Conservation (phyloP, 306 rosid genomes). For the Acacia confusa region DNA sequence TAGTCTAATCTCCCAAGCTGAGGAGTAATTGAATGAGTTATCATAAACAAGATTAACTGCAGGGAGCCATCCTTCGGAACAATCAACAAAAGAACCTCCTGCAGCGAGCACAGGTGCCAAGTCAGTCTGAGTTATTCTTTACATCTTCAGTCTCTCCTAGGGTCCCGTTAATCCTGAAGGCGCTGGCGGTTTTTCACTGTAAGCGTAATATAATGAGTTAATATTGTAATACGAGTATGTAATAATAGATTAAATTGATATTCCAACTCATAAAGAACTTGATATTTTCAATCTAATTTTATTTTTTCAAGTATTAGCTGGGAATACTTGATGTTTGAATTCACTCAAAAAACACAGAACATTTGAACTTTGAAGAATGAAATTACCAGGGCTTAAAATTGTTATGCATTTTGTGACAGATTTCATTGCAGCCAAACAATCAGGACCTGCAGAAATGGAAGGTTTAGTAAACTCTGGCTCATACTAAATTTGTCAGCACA, state of each 20-base stretch:
- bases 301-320: neutral
- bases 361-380: neutral
- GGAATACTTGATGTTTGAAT: neutral
- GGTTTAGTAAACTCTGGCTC: neutral
- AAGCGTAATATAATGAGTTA: conserved; percentile 23
- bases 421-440: conserved; percentile 50
- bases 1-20: neutral
- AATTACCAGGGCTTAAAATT: conserved; percentile 74
- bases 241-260: neutral
- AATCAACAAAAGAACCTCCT: neutral
- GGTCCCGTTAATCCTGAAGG: conserved; percentile 36
- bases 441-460: conserved; percentile 48
- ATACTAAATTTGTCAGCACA: neutral
- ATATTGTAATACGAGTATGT: neutral
- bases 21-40: conserved; percentile 30
- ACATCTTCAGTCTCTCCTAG: conserved; percentile 28
- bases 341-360: neutral
- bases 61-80: conserved; percentile 2
- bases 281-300: neutral
- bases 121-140: conserved; percentile 34
- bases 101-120: conserved; percentile 17
- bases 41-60: conserved; percentile 16
- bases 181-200: conserved; percentile 48
- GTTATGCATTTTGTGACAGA: conserved; percentile 62
- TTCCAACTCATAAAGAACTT: neutral